Base-by-base conservation (phyloP, 2,329 filamentous ascomycete genomes). In the Penicillium brasilianum region DNA sequence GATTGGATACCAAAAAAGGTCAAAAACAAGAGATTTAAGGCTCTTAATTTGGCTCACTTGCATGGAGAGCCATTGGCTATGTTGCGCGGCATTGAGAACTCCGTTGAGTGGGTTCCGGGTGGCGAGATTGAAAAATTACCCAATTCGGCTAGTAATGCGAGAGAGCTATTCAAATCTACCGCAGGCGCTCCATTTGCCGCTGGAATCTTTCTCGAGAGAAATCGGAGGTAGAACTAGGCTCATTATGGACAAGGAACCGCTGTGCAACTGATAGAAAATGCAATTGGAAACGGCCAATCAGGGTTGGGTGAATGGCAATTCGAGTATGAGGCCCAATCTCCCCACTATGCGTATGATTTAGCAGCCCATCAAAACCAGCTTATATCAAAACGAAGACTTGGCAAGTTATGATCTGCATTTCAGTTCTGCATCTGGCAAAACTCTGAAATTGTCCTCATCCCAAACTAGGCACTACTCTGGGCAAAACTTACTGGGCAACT, bases 21-120 rank as follows among this genome's bases (percentile, higher is more conserved):
- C 32, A 61, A 37, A 55, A 58, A 61, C 11, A 13, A 51, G 59
- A 61, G 59, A 61, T 22, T 55, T 3, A 7, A 16, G 8, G 1
- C 13, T 54, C 11, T 10, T 14, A 9, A 3, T n/a, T 14, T 25
- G 3, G 20, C 3, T 44, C 18, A 11, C 25, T 48, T 48, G 44
- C n/a, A 9, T 7, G 14, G 14, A 25, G 16, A 16, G 28, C 14
- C 22, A 28, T 48, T 25, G 8, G 14, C 2, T 25, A 1, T 13
- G 13, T 6, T 16, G 25, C 5, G 22, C 16, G 43, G 20, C 22
- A 46, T 25, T 28, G 43, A 13, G 32, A 30, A 30, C 22, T 20
- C 39, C 22, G 7, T 20, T 9, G 25, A 22, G 39, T 20, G 22
- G 20, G 43, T 46, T 25, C 20, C 22, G 20, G 43, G 44, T 30